Conservation (phyloP, 805 yeast genomes). For the Barnettozyma pratensis region DNA sequence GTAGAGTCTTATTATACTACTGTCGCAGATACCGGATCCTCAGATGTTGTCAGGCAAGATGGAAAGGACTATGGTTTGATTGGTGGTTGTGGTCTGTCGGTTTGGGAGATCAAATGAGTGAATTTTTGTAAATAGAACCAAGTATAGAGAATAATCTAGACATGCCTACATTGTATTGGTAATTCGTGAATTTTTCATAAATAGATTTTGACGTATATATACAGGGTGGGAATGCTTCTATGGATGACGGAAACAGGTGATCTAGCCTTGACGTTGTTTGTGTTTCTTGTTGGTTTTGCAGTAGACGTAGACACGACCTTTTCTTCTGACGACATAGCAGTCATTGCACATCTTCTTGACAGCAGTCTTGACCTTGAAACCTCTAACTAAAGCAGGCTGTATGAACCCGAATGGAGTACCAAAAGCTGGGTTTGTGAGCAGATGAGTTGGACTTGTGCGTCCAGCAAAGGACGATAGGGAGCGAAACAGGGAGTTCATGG, state of each 20-base stretch:
- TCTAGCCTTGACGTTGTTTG: conserved; percentile 82
- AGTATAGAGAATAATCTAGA: not conserved
- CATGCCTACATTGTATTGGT: not conserved
- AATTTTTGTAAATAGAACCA: not conserved
- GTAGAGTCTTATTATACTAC: conserved; percentile 57
- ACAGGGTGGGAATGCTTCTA: not conserved
- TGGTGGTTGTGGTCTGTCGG: conserved; percentile 82
- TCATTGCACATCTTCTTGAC: conserved; percentile 91
- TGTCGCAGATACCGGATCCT: conserved; percentile 86
- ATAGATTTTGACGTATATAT: not conserved
- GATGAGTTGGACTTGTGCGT: conserved; percentile 16
- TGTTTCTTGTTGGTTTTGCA: conserved; percentile 93
- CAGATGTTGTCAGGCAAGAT: conserved; percentile 35
- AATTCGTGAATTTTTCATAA: not conserved
- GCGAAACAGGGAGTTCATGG: conserved; percentile 14
- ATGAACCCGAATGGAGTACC: conserved; percentile 17
- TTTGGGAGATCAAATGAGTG: conserved; percentile 32
- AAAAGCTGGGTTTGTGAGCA: conserved; percentile 13
- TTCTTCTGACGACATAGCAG: conserved; percentile 87
- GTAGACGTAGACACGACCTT: conserved; percentile 88
- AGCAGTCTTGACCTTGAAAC: conserved; percentile 88
- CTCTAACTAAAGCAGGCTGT: conserved; percentile 41
- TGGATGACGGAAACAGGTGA: too few relatives aligned
- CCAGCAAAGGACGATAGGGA: conserved; percentile 13
- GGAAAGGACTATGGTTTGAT: conserved; percentile 36